A percentile compares a stretch with the other conserved stretches of the same genome.
These are phyloP conservation scores for Thielaviopsis ethacetica DNA, from an alignment of 2,329 filamentous ascomycete species.

Conservation along the genomic window DNA sequence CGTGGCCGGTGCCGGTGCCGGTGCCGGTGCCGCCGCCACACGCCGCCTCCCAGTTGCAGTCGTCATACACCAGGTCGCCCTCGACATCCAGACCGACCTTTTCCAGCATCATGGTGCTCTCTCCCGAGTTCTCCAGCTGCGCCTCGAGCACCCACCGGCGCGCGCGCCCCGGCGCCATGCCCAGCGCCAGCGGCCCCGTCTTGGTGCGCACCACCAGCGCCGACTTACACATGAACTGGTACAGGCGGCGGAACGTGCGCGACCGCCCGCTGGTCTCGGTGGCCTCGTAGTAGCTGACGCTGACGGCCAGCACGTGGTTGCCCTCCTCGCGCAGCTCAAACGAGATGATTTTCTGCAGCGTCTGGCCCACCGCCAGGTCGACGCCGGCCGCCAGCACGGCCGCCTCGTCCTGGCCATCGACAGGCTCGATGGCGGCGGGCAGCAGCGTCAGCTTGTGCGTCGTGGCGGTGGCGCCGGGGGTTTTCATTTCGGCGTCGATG, in stretches of 20 bases:
- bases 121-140: slow-evolving; percentile 87
- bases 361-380: slow-evolving; percentile 45
- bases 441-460: slow-evolving; percentile 40
- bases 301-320: slow-evolving; percentile 82
- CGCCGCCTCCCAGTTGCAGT: slow-evolving; percentile 39
- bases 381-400: slow-evolving; percentile 24
- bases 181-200: slow-evolving; percentile 42
- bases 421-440: slow-evolving; percentile 14
- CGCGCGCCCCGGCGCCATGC: slow-evolving; percentile 17
- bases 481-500: slow-evolving; percentile 90
- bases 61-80: slow-evolving; percentile 31
- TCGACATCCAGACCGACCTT: slow-evolving; percentile 39
- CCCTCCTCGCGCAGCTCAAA: slow-evolving; percentile 91
- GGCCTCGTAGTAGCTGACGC: slow-evolving; percentile 85
- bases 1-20: too few species aligned
- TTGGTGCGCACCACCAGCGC: slow-evolving; percentile 86
- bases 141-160: slow-evolving; percentile 66
- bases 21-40: slow-evolving; percentile 12
- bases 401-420: slow-evolving; percentile 33
- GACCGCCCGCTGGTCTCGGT: slow-evolving; percentile 52
- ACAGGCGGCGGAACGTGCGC: slow-evolving; percentile 83
- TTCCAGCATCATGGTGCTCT: slow-evolving; percentile 67
- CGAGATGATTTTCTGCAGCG: slow-evolving; percentile 63
- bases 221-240: slow-evolving; percentile 88
- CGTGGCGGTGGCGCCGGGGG: slow-evolving; percentile 39